Evolutionary conservation across 169 alveolate genomes (phyloP).

Genomic region (Eimeria nieschulzi): DNA sequence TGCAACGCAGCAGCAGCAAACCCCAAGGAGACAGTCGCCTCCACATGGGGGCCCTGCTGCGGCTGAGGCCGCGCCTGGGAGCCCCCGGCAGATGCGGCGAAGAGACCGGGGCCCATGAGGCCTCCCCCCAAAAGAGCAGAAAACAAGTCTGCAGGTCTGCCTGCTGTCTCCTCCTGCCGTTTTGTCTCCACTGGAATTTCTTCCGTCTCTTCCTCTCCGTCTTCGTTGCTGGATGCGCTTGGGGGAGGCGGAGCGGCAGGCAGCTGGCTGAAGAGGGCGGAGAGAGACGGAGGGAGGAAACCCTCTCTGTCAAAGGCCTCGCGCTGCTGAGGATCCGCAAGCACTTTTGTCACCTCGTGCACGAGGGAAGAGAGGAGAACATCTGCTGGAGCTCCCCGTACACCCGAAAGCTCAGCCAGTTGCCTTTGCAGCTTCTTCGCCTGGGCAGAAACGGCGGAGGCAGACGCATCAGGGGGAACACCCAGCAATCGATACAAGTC

Average conservation of each 20-base stretch:
- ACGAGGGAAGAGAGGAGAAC: slow-evolving; percentile 22
- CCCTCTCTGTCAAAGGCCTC: slow-evolving; percentile 16
- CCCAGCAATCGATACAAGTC: slow-evolving; percentile 50
- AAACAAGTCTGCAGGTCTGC: slow-evolving; percentile 28
- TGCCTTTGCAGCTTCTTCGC: slow-evolving; percentile 27
- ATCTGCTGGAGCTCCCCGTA: neutral
- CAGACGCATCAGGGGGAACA: slow-evolving; percentile 1
- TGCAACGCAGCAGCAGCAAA: slow-evolving; percentile 33
- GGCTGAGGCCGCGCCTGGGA: neutral
- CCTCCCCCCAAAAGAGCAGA: neutral
- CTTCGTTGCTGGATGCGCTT: neutral
- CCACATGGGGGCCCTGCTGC: slow-evolving; percentile 36
- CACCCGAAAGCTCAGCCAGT: slow-evolving; percentile 33
- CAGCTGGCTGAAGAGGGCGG: slow-evolving; percentile 37
- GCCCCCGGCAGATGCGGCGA: neutral
- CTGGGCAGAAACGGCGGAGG: slow-evolving; percentile 23
- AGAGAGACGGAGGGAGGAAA: slow-evolving; percentile 12
- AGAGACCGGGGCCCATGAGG: slow-evolving; percentile 4
- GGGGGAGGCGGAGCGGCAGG: neutral
- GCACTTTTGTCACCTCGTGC: neutral
- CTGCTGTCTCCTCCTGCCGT: neutral
- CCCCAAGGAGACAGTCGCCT: slow-evolving; percentile 19
- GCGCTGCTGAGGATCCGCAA: slow-evolving; percentile 8
- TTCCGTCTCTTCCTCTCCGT: neutral
- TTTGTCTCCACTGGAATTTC: neutral